Conservation (phyloP, 352 stramenopile species). For the Pythium brassicae region DNA sequence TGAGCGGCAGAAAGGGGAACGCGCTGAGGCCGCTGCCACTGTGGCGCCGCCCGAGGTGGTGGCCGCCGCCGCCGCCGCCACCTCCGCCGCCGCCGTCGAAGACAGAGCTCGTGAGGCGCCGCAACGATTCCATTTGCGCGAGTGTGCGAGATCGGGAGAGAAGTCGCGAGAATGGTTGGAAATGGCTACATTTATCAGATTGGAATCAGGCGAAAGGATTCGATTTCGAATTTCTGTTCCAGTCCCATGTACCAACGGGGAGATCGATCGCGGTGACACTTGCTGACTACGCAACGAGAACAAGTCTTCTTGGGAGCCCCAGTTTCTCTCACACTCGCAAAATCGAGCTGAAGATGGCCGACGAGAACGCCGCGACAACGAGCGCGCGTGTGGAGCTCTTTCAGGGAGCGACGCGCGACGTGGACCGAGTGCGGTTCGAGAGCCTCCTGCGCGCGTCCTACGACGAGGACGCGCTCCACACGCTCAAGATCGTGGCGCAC, state of each 20-base stretch:
- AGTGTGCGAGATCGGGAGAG: background rate
- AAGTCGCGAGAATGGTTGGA: background rate
- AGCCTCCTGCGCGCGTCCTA: constrained; percentile 32
- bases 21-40: constrained; percentile 20
- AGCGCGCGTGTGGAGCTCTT: constrained; percentile 13
- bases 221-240: too few species aligned
- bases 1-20: constrained; percentile 3
- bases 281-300: too few species aligned
- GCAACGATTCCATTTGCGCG: constrained; percentile 59
- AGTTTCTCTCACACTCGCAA: background rate
- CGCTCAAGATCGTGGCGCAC: constrained; percentile 48
- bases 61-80: constrained; percentile 9
- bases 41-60: constrained; percentile 30
- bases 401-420: constrained; percentile 20
- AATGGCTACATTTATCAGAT: background rate
- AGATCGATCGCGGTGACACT: too few species aligned
- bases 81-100: constrained; percentile 23
- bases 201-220: too few species aligned
- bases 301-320: too few species aligned
- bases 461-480: constrained; percentile 38
- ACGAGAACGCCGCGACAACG: background rate
- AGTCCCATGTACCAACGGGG: too few species aligned
- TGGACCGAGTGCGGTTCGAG: constrained; percentile 20
- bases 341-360: background rate
- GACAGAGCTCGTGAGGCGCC: constrained; percentile 67